Base-by-base conservation (phyloP, 2,329 filamentous ascomycete genomes). In the Fusarium redolens region DNA sequence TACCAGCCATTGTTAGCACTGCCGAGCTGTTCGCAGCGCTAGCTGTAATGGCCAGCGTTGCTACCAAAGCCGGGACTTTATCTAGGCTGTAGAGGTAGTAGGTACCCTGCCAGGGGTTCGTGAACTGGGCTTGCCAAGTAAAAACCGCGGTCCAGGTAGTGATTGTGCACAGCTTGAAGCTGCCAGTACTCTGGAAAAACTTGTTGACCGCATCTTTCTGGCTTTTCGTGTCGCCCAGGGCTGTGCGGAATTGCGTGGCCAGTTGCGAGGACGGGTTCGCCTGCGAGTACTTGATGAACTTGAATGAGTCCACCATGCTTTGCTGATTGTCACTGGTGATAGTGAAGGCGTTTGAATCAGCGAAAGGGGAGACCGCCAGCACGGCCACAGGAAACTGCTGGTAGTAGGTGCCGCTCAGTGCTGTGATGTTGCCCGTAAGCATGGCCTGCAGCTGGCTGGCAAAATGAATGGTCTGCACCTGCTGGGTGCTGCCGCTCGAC, bases 251-350 rank as follows among this genome's bases (percentile, higher is more conserved):
- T 3, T 35, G n/a, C 0, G 37, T 60, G 0, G 61, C 61, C 30
- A 31, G 20, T 0, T 28, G 13, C 1, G 61, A 50, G 0, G 44
- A 50, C 0, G 61, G 55, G 22, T 63, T 50, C 0, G 61, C 54
- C 18, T 63, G 61, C 1, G 9, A 2, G 37, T 60, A 63, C 25
- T 63, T 63, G 61, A 63, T 63, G 55, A 63, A 63, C 37, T 63
- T 41, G 44, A 63, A 63, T 0, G 61, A 61, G 37, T 63, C 37
- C 5, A 50, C 54, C 61, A 63, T 63, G 15, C 35, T 50, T 33
- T 63, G 54, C 35, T 37, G 18, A 25, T 41, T 63, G 12, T 60
- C 37, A 0, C 28, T 61, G 0, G 30, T 61, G 18, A 63, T 5
- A 31, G 43, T 63, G 17, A 61, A 50, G 1, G 12, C 35, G 12